Percentiles rank a stretch among this genome's conserved stretches.
phyloP scores from a whole-genome alignment of 768 basidiomycete species.

The Phanerochaete carnosa region DNA sequence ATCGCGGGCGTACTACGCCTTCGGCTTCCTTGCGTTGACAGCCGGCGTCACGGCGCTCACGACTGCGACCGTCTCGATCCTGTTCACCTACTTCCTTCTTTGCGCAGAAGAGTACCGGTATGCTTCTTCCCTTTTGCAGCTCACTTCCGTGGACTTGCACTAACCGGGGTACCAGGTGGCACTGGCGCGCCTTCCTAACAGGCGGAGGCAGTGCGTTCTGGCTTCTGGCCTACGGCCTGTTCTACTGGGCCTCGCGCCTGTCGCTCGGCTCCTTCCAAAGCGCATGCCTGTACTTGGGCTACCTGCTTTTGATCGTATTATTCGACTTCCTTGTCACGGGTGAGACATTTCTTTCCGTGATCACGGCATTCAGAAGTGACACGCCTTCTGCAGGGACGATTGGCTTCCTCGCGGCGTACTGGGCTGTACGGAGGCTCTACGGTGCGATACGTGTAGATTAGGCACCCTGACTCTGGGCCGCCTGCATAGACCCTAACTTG shows the following conservation, averaged over 20 bases:
- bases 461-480: background rate
- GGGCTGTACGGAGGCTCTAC: constrained; percentile 85
- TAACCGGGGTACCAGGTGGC: constrained; percentile 59
- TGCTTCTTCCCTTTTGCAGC: constrained; percentile 13
- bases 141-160: background rate
- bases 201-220: constrained; percentile 93
- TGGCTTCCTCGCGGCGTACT: constrained; percentile 88
- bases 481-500: background rate
- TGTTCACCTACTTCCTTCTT: constrained; percentile 86
- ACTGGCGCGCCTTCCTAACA: constrained; percentile 91
- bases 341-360: constrained; percentile 28
- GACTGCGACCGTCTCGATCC: constrained; percentile 86
- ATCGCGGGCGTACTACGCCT: constrained; percentile 91
- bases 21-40: constrained; percentile 90
- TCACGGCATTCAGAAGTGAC: background rate
- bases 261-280: constrained; percentile 80
- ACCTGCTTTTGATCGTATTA: constrained; percentile 78
- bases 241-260: constrained; percentile 87
- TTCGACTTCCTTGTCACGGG: constrained; percentile 88
- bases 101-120: constrained; percentile 95
- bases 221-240: constrained; percentile 84
- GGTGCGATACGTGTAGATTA: constrained; percentile 76
- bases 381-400: constrained; percentile 62
- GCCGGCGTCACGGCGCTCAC: constrained; percentile 81
- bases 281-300: constrained; percentile 84